These are phyloP conservation scores for Nevesoporus exiguus DNA, from an alignment of 768 basidiomycete genomes.

Conservation along the genomic window DNA sequence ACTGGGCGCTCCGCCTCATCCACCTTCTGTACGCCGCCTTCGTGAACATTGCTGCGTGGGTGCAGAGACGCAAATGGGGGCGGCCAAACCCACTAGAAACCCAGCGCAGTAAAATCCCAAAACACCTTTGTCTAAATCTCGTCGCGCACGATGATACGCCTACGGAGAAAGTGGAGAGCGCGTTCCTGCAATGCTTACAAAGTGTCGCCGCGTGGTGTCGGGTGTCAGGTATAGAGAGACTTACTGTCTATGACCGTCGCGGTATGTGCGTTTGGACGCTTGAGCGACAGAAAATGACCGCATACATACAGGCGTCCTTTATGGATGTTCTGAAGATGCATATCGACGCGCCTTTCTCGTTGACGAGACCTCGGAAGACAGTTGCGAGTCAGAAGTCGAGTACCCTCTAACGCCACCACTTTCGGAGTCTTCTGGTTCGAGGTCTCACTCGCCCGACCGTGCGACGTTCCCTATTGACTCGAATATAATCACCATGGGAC, in stretches of 20 bases:
- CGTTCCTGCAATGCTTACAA: slow-evolving; percentile 52
- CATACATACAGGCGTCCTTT: slow-evolving; percentile 37
- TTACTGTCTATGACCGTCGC: slow-evolving; percentile 70
- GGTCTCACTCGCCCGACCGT: slow-evolving; percentile 54
- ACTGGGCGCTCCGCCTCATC: slow-evolving; percentile 48
- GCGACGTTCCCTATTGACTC: slow-evolving; percentile 8
- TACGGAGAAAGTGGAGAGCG: slow-evolving; percentile 35
- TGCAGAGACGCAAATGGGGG: slow-evolving; percentile 34
- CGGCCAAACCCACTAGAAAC: slow-evolving; percentile 48
- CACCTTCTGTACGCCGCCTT: slow-evolving; percentile 55
- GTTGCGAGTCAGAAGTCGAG: slow-evolving; percentile 53
- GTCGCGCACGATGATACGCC: slow-evolving; percentile 41
- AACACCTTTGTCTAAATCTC: slow-evolving; percentile 65
- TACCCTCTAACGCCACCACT: slow-evolving; percentile 77
- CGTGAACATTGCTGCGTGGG: slow-evolving; percentile 39
- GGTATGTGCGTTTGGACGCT: slow-evolving; percentile 46
- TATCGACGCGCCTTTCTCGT: slow-evolving; percentile 35
- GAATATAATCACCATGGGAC: slow-evolving; percentile 19
- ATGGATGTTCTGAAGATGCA: slow-evolving; percentile 40
- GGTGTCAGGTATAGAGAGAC: slow-evolving; percentile 52
- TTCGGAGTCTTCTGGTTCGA: slow-evolving; percentile 67
- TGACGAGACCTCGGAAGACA: slow-evolving; percentile 28
- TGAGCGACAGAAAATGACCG: slow-evolving; percentile 3
- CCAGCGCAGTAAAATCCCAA: slow-evolving; percentile 55
- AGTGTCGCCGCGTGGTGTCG: slow-evolving; percentile 60